Percentiles rank a stretch among this genome's conserved stretches.
Conservation (phyloP, 192 early-diverging fungal species). For the Geosiphon pyriformis region DNA sequence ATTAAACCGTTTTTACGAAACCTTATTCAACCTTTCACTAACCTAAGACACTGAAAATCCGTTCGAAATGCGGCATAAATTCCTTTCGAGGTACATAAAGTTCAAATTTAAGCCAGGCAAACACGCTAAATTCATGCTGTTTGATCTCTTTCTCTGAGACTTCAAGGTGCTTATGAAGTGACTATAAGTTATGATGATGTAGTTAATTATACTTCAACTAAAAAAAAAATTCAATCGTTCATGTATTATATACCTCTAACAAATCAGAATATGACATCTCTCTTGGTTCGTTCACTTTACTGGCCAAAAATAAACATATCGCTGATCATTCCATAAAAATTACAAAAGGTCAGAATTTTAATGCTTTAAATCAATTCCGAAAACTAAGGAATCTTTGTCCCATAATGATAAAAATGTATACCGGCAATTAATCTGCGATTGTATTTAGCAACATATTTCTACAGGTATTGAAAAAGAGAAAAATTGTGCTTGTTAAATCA, state of each 20-base stretch:
- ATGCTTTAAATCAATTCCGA: neutral
- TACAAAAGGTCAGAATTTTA: neutral
- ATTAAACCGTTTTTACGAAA: neutral
- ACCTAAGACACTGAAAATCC: slow-evolving; percentile 38
- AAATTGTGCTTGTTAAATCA: neutral
- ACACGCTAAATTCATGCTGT: slow-evolving; percentile 88
- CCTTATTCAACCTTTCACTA: neutral
- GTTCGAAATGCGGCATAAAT: slow-evolving; percentile 90
- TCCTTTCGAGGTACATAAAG: slow-evolving; percentile 82
- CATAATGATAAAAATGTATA: too few species aligned
- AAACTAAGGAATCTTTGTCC: too few species aligned
- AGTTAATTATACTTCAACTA: neutral
- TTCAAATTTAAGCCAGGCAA: slow-evolving; percentile 85
- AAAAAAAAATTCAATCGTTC: neutral
- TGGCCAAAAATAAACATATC: slow-evolving; percentile 74
- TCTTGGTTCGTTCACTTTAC: slow-evolving; percentile 85
- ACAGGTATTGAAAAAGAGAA: neutral
- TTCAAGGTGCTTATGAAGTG: slow-evolving; percentile 70
- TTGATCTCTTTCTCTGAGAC: slow-evolving; percentile 73
- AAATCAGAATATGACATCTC: slow-evolving; percentile 56
- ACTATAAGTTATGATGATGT: slow-evolving; percentile 24
- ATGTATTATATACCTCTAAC: slow-evolving; percentile 37
- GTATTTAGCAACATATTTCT: slow-evolving; percentile 62
- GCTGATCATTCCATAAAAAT: slow-evolving; percentile 34
- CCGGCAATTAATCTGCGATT: slow-evolving; percentile 68